Conservation (phyloP, 805 yeast genomes). For the Kluyveromyces lactis region DNA sequence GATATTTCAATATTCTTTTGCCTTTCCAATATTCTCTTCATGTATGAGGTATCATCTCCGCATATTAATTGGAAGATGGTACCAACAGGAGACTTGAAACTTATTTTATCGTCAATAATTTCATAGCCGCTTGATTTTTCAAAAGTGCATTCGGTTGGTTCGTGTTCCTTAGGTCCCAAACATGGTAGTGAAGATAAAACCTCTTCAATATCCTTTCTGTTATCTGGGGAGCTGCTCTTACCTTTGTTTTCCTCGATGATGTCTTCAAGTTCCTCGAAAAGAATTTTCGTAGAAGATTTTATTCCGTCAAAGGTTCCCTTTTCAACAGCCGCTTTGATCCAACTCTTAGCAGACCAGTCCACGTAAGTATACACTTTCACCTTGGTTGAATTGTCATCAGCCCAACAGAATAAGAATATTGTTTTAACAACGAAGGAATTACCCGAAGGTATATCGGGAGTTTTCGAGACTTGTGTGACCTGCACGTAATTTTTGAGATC, state of each 20-base stretch:
- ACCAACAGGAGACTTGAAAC: conserved; percentile 58
- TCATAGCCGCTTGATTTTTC: conserved; percentile 41
- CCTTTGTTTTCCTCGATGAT: conserved; percentile 16
- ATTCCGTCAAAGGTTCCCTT: conserved; percentile 70
- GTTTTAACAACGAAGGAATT: conserved; percentile 56
- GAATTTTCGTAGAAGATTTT: conserved; percentile 42
- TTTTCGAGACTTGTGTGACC: conserved; percentile 50
- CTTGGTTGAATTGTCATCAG: conserved; percentile 43
- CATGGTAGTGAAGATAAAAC: conserved; percentile 23
- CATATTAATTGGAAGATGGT: conserved; percentile 49
- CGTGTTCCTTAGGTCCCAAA: conserved; percentile 34
- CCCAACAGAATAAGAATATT: conserved; percentile 55
- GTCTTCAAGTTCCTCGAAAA: conserved; percentile 40
- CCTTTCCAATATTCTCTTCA: conserved; percentile 38
- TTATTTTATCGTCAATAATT: conserved; percentile 41
- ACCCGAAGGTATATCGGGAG: conserved; percentile 84
- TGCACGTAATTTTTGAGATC: conserved; percentile 41
- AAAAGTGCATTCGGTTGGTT: conserved; percentile 38
- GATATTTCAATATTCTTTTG: conserved; percentile 59
- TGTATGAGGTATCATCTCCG: conserved; percentile 49
- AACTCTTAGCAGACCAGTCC: conserved; percentile 68
- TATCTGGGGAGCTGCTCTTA: conserved; percentile 10
- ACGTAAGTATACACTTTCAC: conserved; percentile 46
- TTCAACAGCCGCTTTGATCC: conserved; percentile 73
- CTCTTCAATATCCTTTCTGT: conserved; percentile 13